Evolutionary conservation across 805 yeast genomes (phyloP).

Genomic region (Komagataella pseudopastoris): DNA sequence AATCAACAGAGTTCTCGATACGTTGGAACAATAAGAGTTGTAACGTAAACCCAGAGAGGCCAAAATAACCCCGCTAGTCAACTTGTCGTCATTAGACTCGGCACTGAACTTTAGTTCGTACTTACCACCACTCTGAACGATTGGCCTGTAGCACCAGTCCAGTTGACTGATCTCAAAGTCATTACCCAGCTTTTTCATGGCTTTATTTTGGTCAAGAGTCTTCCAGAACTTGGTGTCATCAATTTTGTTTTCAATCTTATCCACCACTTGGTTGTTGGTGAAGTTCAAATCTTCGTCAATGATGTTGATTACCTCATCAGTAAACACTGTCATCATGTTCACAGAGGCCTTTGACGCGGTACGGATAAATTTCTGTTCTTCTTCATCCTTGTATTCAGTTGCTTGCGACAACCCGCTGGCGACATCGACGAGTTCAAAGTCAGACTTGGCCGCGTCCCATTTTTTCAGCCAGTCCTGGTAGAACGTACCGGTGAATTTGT

Average conservation of each 20-base stretch:
- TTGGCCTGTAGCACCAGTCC: slow-evolving; percentile 93
- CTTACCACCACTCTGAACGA: slow-evolving; percentile 76
- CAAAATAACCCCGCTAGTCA: slow-evolving; percentile 68
- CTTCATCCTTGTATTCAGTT: slow-evolving; percentile 67
- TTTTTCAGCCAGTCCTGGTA: slow-evolving; percentile 63
- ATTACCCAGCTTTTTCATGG: slow-evolving; percentile 39
- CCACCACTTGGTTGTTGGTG: slow-evolving; percentile 60
- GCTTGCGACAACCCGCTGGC: slow-evolving; percentile 38
- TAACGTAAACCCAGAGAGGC: slow-evolving; percentile 80
- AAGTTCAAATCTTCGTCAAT: slow-evolving; percentile 80
- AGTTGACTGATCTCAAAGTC: slow-evolving; percentile 66
- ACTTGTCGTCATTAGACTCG: slow-evolving; percentile 48
- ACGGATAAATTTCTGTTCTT: slow-evolving; percentile 51
- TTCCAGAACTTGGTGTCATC: slow-evolving; percentile 65
- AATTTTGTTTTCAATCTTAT: slow-evolving; percentile 66
- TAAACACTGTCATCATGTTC: slow-evolving; percentile 68
- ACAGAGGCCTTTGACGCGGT: slow-evolving; percentile 69
- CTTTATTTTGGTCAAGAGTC: slow-evolving; percentile 28
- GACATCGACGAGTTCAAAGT: slow-evolving; percentile 36
- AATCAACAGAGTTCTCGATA: slow-evolving; percentile 79
- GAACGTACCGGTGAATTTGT: slow-evolving; percentile 72
- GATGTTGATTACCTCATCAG: slow-evolving; percentile 76
- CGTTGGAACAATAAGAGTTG: slow-evolving; percentile 77
- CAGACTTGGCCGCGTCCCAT: slow-evolving; percentile 22
- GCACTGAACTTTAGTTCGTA: slow-evolving; percentile 81